A percentile compares a stretch with the other conserved stretches of the same genome.
phyloP scores from a whole-genome alignment of 495 filamentous ascomycete species.

The Rostrohypoxylon terebratum region DNA sequence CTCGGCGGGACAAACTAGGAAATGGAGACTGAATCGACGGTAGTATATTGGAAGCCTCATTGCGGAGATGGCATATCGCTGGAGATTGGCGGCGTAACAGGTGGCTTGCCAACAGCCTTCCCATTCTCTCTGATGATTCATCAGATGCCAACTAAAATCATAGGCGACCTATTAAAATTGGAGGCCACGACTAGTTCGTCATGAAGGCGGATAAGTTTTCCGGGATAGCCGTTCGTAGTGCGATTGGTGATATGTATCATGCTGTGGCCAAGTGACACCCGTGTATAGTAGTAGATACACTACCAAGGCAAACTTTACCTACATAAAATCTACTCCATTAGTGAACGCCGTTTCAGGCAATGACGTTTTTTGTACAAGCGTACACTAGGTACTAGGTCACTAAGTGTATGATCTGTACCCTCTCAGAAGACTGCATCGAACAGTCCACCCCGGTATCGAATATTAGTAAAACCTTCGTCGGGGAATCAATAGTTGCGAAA shows the following conservation, averaged over 20 bases:
- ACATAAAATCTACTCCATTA: neutral
- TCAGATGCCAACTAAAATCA: neutral
- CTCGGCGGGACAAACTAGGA: neutral
- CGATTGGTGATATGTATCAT: neutral
- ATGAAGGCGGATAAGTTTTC: neutral
- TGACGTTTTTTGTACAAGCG: neutral
- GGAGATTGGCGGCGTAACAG: neutral
- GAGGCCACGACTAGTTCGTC: neutral
- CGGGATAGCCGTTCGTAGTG: neutral
- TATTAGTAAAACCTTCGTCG: neutral
- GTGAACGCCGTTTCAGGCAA: neutral
- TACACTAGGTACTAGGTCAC: too few species aligned
- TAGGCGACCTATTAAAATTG: neutral
- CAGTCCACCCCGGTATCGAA: neutral
- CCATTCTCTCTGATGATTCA: neutral
- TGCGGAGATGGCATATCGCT: neutral
- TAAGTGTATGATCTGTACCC: neutral
- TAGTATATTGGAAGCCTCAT: neutral
- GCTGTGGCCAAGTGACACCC: neutral
- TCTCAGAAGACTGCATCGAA: neutral
- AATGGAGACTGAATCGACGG: neutral
- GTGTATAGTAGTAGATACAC: neutral
- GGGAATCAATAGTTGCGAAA: constrained; percentile 13
- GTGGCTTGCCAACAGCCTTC: neutral
- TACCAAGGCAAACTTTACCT: neutral